These are phyloP conservation scores for Iris macrosiphon DNA, from an alignment of 106 monocot genomes.

Conservation along the genomic window DNA sequence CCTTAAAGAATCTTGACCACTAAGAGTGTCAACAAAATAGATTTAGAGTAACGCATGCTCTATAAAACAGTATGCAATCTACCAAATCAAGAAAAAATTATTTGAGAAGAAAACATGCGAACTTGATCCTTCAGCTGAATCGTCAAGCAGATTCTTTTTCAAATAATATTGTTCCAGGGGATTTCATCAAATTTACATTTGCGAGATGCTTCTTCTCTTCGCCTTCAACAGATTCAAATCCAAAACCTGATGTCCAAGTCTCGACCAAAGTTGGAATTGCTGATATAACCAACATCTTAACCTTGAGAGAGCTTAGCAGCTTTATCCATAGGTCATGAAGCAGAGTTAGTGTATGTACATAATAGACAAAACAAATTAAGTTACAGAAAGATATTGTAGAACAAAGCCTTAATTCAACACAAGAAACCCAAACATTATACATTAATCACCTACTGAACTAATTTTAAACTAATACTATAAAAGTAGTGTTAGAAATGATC, in stretches of 20 bases:
- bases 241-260: slow-evolving; percentile 80
- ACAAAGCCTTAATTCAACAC: background rate
- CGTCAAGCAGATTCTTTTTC: slow-evolving; percentile 52
- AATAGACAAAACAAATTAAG: slow-evolving; percentile 13
- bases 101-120: too few species aligned
- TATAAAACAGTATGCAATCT: too few species aligned
- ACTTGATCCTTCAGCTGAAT: too few species aligned
- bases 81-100: too few species aligned
- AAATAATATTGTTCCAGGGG: slow-evolving; percentile 74
- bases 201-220: slow-evolving; percentile 43
- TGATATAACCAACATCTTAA: slow-evolving; percentile 75
- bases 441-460: too few species aligned
- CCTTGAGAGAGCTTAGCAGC: slow-evolving; percentile 76
- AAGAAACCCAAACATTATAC: too few species aligned
- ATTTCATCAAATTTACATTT: slow-evolving; percentile 66
- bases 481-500: too few species aligned
- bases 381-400: background rate
- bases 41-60: too few species aligned
- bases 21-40: too few species aligned
- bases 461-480: too few species aligned
- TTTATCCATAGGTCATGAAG: slow-evolving; percentile 19
- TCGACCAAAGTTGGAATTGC: slow-evolving; percentile 84
- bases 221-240: slow-evolving; percentile 51
- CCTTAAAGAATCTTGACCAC: too few species aligned
- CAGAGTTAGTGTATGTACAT: too few species aligned